Evolutionary conservation across 1,284 basidiomycete genomes (phyloP), one percentile per base, ranked within the genome.

Genomic region (Mycena citricolor): DNA sequence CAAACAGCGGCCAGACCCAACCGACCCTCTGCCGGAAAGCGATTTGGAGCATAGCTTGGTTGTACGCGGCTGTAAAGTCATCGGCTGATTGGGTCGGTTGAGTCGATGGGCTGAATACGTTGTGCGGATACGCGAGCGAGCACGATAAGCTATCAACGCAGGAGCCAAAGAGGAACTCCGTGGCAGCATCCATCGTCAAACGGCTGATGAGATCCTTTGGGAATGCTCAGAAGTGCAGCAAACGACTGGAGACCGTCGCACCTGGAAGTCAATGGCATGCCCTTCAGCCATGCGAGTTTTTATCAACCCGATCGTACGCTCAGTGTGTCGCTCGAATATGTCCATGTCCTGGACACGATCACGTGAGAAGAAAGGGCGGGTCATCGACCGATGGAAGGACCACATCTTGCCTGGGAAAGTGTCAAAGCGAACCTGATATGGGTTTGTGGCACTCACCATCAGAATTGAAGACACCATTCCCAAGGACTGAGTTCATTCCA

Each of bases 301-400:
- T 32, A 77, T 58, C 19, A 70, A 65, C 1, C 46, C 30, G 16
- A 79, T 65, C 0, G 66, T 67, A 11, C 61, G 62, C 12, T 73
- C 64, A 5, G 71, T 61, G 44, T 77, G 73, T 21, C 63, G 64
- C 44, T 76, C 71, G 52, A 79, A 78, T 8, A 74, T 63, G 8
- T 80, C 73, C 47, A 79, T 79, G 54, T 81, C 68, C 33, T 64
- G 71, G 49, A 80, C 69, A 22, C 71, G 62, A 38, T 80, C 75
- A 10, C 67, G 67, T 17, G 59, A 69, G 58, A 81, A 80, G 62
- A 78, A 74, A 2, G 78, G 77, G 2, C 78, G 69, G 0, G 77
- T 76, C 56, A 81, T 77, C 8, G 69, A 65, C 8, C 78, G 71
- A 54, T 81, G 79, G 54, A 77, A 79, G 52, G 73, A 77, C 76